These are phyloP conservation scores for Flaveria ramosissima DNA, from an alignment of 129 eudicot species.

Conservation along the genomic window DNA sequence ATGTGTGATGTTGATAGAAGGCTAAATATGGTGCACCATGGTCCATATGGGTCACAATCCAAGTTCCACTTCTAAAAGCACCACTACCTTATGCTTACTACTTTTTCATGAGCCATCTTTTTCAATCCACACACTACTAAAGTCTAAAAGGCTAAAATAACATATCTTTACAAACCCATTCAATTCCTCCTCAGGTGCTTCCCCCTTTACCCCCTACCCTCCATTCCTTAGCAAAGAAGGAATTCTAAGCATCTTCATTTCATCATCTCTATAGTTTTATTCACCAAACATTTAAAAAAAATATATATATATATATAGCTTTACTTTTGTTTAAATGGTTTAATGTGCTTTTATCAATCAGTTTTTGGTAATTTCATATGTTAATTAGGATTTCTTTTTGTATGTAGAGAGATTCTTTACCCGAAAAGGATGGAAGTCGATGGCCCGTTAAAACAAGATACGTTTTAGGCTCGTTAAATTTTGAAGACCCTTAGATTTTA, in stretches of 20 bases:
- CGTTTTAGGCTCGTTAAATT: too few relatives aligned
- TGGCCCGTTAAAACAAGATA: too few relatives aligned
- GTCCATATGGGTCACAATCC: slow-evolving; percentile 37
- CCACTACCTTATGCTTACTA: slow-evolving; percentile 38
- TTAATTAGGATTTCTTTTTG: not conserved
- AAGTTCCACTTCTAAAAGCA: slow-evolving; percentile 46
- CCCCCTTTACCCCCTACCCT: slow-evolving; percentile 23
- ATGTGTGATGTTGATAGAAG: slow-evolving; percentile 23
- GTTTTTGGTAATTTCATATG: not conserved
- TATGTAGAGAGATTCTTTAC: too few relatives aligned
- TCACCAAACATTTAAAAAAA: not conserved
- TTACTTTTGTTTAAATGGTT: slow-evolving; percentile 5
- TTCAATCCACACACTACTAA: slow-evolving; percentile 42
- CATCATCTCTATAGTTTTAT: slow-evolving; percentile 13
- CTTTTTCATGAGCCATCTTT: slow-evolving; percentile 36
- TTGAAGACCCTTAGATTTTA: too few relatives aligned
- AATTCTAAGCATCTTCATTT: slow-evolving; percentile 34
- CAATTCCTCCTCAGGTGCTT: slow-evolving; percentile 36
- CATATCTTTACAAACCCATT: slow-evolving; percentile 40
- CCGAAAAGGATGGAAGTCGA: too few relatives aligned
- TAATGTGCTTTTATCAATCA: slow-evolving; percentile 2
- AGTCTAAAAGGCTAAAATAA: slow-evolving; percentile 15
- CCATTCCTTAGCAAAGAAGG: slow-evolving; percentile 62
- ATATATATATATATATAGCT: not conserved
- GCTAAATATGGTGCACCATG: slow-evolving; percentile 35